Percentiles rank a stretch among this genome's conserved stretches.
These are phyloP conservation scores for Ophiocordyceps camponoti-leonardi DNA, from an alignment of 2,329 filamentous ascomycete species.

Conservation along the genomic window DNA sequence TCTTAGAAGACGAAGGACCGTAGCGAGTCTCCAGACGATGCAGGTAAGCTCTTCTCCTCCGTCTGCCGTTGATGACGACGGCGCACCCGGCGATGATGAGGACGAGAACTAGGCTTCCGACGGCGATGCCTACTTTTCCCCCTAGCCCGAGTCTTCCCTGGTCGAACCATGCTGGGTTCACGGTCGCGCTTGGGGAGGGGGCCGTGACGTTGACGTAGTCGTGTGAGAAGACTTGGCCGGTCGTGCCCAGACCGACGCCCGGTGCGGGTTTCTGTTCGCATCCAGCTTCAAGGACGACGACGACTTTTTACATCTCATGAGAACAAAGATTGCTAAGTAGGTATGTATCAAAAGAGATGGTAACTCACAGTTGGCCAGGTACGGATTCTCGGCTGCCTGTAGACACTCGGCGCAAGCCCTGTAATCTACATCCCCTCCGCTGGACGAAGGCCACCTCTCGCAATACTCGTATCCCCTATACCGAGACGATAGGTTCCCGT, in stretches of 20 bases:
- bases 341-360: no score
- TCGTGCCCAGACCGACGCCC: constrained; percentile 29
- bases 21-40: constrained; percentile 25
- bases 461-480: constrained; percentile 36
- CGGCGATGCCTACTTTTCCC: constrained; percentile 39
- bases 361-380: constrained; percentile 38
- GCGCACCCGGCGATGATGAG: constrained; percentile 30
- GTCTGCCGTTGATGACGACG: constrained; percentile 39
- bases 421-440: constrained; percentile 16
- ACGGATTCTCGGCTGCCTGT: constrained; percentile 15
- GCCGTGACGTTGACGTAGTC: constrained; percentile 29
- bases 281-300: constrained; percentile 35
- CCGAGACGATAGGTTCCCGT: constrained; percentile 28
- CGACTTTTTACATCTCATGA: constrained; percentile 13
- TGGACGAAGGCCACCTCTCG: constrained; percentile 22
- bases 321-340: no score
- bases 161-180: constrained; percentile 22
- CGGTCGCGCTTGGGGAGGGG: constrained; percentile 22
- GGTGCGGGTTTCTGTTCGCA: constrained; percentile 32
- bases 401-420: constrained; percentile 30
- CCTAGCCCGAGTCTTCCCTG: constrained; percentile 31
- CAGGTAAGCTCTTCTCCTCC: constrained; percentile 34
- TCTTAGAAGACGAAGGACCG: constrained; percentile 8
- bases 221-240: constrained; percentile 34
- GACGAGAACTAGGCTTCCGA: constrained; percentile 30